Percentiles rank a stretch among this genome's conserved stretches.
Evolutionary conservation across 192 early-diverging fungal genomes (phyloP).

Genomic region (Dimargaris xerosporica): DNA sequence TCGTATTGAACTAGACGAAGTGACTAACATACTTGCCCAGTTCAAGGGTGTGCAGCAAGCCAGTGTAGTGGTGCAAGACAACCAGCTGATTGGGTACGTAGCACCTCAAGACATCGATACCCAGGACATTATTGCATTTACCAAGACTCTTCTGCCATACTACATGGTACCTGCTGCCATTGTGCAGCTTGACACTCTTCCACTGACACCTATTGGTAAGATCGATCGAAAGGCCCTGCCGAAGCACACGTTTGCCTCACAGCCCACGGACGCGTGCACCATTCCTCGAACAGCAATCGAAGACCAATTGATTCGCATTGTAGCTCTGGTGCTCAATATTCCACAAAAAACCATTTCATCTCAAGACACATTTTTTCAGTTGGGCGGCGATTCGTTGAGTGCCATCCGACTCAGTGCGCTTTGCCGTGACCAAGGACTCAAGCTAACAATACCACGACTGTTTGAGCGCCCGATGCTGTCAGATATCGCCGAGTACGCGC

Average conservation of each 20-base stretch:
- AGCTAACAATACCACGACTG: background rate
- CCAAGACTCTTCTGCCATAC: background rate
- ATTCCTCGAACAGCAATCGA: background rate
- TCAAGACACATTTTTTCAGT: background rate
- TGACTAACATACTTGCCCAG: slow-evolving; percentile 11
- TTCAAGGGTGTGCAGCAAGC: slow-evolving; percentile 14
- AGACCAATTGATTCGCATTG: too few species aligned
- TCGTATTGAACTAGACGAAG: slow-evolving; percentile 22
- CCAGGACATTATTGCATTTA: background rate
- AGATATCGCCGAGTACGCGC: background rate
- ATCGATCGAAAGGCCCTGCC: background rate
- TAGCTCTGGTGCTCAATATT: too few species aligned
- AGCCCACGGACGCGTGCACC: background rate
- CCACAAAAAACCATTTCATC: too few species aligned
- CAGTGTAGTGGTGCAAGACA: slow-evolving; percentile 13
- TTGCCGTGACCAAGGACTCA: background rate
- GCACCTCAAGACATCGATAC: slow-evolving; percentile 13
- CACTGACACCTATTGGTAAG: background rate
- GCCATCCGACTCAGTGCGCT: background rate
- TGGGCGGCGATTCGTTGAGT: slow-evolving; percentile 2
- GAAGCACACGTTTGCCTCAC: background rate
- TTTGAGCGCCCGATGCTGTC: background rate
- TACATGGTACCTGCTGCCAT: background rate
- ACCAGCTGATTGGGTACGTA: slow-evolving; percentile 18
- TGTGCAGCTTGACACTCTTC: background rate